Evolutionary conservation across 441 rosid genomes (phyloP).

Genomic region (Populus tomentosa): DNA sequence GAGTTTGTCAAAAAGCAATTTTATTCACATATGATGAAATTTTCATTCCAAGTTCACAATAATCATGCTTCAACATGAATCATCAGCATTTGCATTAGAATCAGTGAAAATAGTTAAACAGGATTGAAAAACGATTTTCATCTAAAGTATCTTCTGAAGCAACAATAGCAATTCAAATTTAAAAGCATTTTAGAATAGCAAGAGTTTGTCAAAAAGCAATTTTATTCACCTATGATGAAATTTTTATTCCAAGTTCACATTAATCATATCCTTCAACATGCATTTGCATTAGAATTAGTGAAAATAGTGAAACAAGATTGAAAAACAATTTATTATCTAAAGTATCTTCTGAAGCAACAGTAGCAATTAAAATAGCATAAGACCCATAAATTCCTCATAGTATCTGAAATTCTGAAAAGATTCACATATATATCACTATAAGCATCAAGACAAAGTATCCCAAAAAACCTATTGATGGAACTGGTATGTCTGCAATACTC

Average conservation of each 20-base stretch:
- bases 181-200: background rate
- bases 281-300: background rate
- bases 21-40: background rate
- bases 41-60: background rate
- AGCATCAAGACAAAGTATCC: background rate
- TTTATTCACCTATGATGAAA: background rate
- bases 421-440: background rate
- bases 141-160: background rate
- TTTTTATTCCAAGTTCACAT: background rate
- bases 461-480: conserved; percentile 7
- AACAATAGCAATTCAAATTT: background rate
- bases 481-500: background rate
- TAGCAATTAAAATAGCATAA: background rate
- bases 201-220: background rate
- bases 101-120: background rate
- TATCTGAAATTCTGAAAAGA: background rate
- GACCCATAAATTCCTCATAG: background rate
- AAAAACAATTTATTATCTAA: background rate
- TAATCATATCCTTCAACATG: background rate
- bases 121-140: background rate
- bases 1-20: background rate
- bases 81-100: background rate
- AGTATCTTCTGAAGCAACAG: background rate
- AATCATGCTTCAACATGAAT: background rate
- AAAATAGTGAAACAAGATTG: background rate